Percentiles rank a stretch among this genome's conserved stretches.
Evolutionary conservation across 345 rosid genomes (phyloP).

Genomic region (Citrus inodora): DNA sequence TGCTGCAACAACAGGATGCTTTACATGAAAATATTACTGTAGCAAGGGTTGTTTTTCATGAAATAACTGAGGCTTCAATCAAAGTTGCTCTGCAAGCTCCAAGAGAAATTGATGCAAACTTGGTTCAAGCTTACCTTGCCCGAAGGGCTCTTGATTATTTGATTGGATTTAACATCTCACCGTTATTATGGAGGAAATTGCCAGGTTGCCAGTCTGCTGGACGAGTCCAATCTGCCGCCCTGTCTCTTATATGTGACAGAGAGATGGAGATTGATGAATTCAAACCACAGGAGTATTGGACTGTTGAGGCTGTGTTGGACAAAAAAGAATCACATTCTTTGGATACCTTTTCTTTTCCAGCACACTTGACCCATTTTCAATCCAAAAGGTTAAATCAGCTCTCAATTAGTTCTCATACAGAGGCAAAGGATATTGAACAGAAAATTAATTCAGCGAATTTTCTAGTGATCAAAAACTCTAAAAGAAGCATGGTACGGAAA

Average conservation of each 20-base stretch:
- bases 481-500: conserved; percentile 52
- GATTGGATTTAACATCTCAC: conserved; percentile 93
- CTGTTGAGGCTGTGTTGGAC: conserved; percentile 49
- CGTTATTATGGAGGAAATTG: conserved; percentile 90
- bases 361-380: conserved; percentile 64
- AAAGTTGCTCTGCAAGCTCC: conserved; percentile 76
- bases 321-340: conserved; percentile 28
- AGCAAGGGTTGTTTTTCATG: conserved; percentile 92
- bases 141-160: conserved; percentile 96
- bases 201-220: conserved; percentile 99
- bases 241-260: conserved; percentile 86
- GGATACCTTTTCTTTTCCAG: conserved; percentile 37
- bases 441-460: conserved; percentile 48
- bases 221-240: conserved; percentile 96
- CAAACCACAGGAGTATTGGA: conserved; percentile 87
- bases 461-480: conserved; percentile 48
- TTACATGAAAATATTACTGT: conserved; percentile 62
- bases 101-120: conserved; percentile 75
- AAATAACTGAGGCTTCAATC: conserved; percentile 90
- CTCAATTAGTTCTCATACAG: conserved; percentile 56
- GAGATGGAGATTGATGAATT: conserved; percentile 91
- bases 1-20: conserved; percentile 94
- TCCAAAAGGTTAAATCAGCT: conserved; percentile 70
- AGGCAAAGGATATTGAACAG: conserved; percentile 56
- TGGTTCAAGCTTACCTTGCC: conserved; percentile 94